Evolutionary conservation across 2,329 filamentous ascomycete genomes (phyloP).

Genomic region (Penicillium aurantiogriseum): DNA sequence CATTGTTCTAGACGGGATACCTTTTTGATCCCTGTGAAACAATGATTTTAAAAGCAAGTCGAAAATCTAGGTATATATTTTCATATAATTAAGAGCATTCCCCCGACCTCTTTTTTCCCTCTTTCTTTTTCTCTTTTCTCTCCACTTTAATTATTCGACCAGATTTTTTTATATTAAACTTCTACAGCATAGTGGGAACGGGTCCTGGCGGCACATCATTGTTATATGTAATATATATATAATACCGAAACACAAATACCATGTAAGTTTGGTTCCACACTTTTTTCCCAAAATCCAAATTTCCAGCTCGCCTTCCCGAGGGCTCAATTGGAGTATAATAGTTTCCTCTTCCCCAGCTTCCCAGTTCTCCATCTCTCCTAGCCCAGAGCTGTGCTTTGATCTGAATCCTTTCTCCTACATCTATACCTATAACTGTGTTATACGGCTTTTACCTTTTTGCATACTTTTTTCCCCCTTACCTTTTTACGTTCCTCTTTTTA

Average conservation of each 20-base stretch:
- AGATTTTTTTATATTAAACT: not conserved
- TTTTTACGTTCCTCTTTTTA: not conserved
- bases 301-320: not conserved
- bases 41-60: not conserved
- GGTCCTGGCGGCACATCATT: constrained; percentile 23
- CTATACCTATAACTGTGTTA: constrained; percentile 23
- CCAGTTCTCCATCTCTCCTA: constrained; percentile 7
- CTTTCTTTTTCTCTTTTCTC: not conserved
- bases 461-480: constrained; percentile 7
- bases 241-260: not conserved
- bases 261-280: constrained; percentile 22
- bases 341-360: constrained; percentile 8
- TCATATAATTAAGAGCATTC: not conserved
- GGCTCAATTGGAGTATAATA: constrained; percentile 21
- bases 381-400: constrained; percentile 28
- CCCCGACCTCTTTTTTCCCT: not conserved
- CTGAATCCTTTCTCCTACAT: constrained; percentile 11
- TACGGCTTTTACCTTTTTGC: constrained; percentile 3
- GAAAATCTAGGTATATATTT: no score
- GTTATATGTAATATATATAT: not conserved
- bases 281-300: constrained; percentile 15
- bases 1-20: not conserved
- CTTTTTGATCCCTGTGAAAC: not conserved
- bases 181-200: constrained; percentile 12
- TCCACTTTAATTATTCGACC: constrained; percentile 12